Evolutionary conservation across 139 green algal genomes (phyloP).

Genomic region (Micractinium sp.): DNA sequence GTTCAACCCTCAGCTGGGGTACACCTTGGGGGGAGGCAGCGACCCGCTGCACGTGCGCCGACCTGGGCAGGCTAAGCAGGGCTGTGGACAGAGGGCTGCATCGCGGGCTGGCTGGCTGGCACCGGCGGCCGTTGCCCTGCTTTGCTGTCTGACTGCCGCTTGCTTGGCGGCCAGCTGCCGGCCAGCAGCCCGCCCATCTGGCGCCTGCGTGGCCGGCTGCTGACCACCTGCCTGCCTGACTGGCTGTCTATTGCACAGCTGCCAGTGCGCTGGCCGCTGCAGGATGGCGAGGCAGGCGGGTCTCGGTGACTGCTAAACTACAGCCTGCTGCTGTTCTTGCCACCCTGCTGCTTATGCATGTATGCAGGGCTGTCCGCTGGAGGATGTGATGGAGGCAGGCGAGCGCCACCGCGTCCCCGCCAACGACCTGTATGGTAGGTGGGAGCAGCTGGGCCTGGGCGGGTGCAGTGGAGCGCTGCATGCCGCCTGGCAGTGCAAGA

Average conservation of each 20-base stretch:
- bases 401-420: background rate
- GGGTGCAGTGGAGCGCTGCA: no score
- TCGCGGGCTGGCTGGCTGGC: no score
- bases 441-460: background rate
- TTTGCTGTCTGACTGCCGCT: no score
- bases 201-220: background rate
- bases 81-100: no score
- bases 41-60: background rate
- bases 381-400: background rate
- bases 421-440: slow-evolving; percentile 14
- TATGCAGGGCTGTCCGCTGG: background rate
- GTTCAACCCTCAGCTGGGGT: background rate
- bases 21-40: background rate
- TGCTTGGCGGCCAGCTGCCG: no score
- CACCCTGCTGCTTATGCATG: background rate
- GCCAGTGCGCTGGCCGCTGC: background rate
- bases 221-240: background rate
- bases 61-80: background rate
- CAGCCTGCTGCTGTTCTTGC: background rate
- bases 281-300: background rate
- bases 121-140: no score
- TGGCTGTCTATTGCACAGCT: background rate
- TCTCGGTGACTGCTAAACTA: background rate
- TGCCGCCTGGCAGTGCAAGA: no score
- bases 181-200: no score